Evolutionary conservation across 2,329 filamentous ascomycete species (phyloP), one percentile per base, ranked within the genome.

Genomic region (Hypoxylon sp.): DNA sequence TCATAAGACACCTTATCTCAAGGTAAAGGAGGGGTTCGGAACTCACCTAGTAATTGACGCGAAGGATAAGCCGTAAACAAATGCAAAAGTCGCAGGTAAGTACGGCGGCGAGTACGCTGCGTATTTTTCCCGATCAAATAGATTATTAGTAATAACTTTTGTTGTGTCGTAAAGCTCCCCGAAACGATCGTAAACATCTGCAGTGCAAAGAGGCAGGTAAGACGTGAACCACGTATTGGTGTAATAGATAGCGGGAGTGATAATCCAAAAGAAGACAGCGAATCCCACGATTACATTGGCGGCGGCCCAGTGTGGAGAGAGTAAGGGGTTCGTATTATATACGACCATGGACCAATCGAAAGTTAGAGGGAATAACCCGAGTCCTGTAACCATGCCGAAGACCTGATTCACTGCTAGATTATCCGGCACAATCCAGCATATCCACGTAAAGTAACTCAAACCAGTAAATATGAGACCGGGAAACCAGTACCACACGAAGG

Each of bases 111-210:
- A 88, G 68, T 88, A 88, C 0, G 76, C 77, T 8, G 79, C 73
- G 70, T 88, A 88, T n/a, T 84, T 83, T 14, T 79, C 76, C 31
- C 79, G 73, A 65, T 88, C 81, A 17, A 88, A 82, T 0, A 77
- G 60, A 8, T 81, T 80, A 22, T 81, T 80, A 10, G 79, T 77
- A 59, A 89, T 79, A 4, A 89, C 85, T 0, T 77, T 79, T 0
- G 80, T 78, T 0, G 84, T 83, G 44, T 88, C 81, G 70, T 88
- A 88, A 0, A 78, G 64, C 3, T 79, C 70, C 0, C 83, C 86
- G 0, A 79, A 85, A 47, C 87, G 86, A 73, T 88, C 87, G 54
- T 83, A 88, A 6, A 83, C 85, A 11, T 83, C 81, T n/a, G 85
- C 81, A 33, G 83, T 84, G 24, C 84, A 82, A 37, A 87, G 79